These are phyloP conservation scores for Gossypium mustelinum DNA, from an alignment of 345 rosid genomes.

Conservation along the genomic window DNA sequence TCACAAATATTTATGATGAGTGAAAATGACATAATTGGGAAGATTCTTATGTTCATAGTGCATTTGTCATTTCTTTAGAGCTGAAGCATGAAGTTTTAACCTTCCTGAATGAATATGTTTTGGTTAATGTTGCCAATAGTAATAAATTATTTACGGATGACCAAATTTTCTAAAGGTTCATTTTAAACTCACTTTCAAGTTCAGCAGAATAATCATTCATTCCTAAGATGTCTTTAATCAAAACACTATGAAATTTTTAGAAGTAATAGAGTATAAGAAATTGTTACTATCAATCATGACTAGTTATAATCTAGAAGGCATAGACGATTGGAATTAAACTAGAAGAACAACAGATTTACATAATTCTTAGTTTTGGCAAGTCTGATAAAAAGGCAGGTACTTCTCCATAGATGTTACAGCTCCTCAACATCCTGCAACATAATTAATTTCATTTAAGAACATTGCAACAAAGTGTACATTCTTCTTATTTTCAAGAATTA, in stretches of 20 bases:
- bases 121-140: background rate
- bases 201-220: background rate
- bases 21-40: background rate
- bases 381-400: constrained; percentile 23
- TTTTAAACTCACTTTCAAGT: background rate
- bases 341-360: constrained; percentile 23
- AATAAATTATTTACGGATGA: background rate
- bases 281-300: background rate
- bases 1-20: background rate
- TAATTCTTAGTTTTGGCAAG: background rate
- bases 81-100: background rate
- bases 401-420: constrained; percentile 30
- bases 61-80: background rate
- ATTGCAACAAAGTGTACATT: background rate
- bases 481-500: background rate
- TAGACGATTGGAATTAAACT: background rate
- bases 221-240: background rate
- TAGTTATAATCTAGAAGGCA: background rate
- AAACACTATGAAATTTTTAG: background rate
- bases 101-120: background rate
- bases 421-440: constrained; percentile 38
- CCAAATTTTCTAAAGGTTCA: background rate
- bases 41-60: background rate
- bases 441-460: background rate
- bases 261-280: background rate